Base-by-base conservation (phyloP, 768 basidiomycete genomes). In the Tulasnella sp. region DNA sequence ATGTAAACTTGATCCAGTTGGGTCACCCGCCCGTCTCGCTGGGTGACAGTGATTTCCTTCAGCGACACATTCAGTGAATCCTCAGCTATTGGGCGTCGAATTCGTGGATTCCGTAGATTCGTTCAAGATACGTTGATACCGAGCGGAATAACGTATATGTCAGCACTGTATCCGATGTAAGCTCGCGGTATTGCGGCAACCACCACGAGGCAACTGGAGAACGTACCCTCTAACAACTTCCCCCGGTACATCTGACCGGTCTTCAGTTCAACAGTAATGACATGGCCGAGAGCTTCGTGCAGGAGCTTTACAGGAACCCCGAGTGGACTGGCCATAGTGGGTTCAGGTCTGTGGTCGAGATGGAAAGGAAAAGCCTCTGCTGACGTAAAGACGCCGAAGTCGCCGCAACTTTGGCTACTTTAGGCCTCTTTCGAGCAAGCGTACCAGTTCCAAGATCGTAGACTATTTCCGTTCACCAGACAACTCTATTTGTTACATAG, bases 1-100 rank as follows among this genome's bases (percentile, higher is more conserved):
- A 99, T 99, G 87, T 99, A 99, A 44, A 98, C 97, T 86, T 98
- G 97, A 88, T 99, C 98, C 76, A 99, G 90, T 86, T 99, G 98
- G 18, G 98, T 98, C 41, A 99, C 96, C 84, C 98, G 95, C 37
- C 98, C 98, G 89, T 99, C 98, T 77, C 98, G 92, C 78, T 94
- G 96, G 20, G 98, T 99, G 44, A 99, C 98, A 42, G 98, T 99
- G 84, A 98, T 98, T 82, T 99, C 96, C 86, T 91, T 95, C 82
- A 99, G 85, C 5, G 97, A 96, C 85, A 99, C 96, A 87, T 99
- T 99, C 69, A 99, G 89, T 83, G 98, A 98, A 85, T 99, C 98
- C 86, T 99, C 98, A 83, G 98, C 98, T 99, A 86, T 81, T 80
- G 80, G n/a, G 40, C 64, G 20, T 31, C n/a, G 80, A 48, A 31